Evolutionary conservation across 2,329 filamentous ascomycete genomes (phyloP).

Genomic region (Ophiocordyceps robertsii): DNA sequence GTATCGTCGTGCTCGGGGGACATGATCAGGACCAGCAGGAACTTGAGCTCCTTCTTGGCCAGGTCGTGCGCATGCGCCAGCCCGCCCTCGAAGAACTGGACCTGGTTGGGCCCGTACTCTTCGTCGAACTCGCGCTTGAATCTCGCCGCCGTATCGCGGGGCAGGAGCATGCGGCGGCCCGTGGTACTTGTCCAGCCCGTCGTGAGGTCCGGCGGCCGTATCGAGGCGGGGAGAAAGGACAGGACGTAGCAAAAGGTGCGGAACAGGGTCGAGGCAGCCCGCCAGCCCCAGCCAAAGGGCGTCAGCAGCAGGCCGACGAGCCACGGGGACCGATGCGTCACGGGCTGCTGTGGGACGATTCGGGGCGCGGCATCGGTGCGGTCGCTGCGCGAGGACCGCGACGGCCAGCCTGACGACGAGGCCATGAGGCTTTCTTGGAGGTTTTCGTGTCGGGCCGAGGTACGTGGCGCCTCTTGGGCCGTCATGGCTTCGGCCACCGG

Average conservation of each 20-base stretch:
- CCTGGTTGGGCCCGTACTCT: conserved; percentile 60
- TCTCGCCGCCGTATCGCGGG: conserved; percentile 74
- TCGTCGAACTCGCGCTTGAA: conserved; percentile 93
- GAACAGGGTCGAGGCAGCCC: conserved; percentile 54
- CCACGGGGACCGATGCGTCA: conserved; percentile 58
- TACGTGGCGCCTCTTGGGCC: conserved; percentile 47
- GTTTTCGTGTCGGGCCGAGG: conserved; percentile 57
- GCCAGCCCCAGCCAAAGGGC: conserved; percentile 69
- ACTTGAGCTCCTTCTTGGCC: conserved; percentile 84
- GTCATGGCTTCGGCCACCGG: conserved; percentile 64
- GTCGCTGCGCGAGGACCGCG: conserved; percentile 11
- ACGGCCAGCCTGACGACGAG: conserved; percentile 12
- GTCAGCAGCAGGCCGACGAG: conserved; percentile 66
- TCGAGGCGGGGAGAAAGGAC: conserved; percentile 60
- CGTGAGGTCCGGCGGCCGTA: conserved; percentile 41
- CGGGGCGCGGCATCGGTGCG: conserved; percentile 60
- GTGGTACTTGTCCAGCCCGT: conserved; percentile 45
- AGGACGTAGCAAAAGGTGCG: conserved; percentile 65
- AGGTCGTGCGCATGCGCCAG: conserved; percentile 85
- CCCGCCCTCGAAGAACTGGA: conserved; percentile 77
- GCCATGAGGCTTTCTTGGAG: conserved; percentile 47
- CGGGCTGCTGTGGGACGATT: conserved; percentile 64
- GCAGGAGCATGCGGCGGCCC: conserved; percentile 63
- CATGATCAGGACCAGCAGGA: conserved; percentile 74
- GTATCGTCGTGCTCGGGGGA: conserved; percentile 95